Conservation (phyloP, 768 basidiomycete species). For the Cyclocybe cylindracea region DNA sequence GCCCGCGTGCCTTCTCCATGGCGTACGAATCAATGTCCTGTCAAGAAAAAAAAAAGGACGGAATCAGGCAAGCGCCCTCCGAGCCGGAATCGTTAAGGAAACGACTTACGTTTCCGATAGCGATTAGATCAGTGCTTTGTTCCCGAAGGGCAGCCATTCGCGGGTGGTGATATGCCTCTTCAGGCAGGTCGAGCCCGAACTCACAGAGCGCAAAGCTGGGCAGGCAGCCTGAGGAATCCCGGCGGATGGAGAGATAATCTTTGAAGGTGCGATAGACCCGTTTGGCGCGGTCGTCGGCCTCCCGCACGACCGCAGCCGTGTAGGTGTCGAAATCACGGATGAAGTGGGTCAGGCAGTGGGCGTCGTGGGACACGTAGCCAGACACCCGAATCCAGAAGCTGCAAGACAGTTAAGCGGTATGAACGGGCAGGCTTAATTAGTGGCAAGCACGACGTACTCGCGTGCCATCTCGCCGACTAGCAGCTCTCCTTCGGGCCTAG, state of each 20-base stretch:
- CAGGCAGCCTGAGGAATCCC: conserved; percentile 40
- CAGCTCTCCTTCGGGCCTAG: conserved; percentile 38
- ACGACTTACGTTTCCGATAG: conserved; percentile 34
- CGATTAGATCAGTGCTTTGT: conserved; percentile 34
- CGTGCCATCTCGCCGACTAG: conserved; percentile 37
- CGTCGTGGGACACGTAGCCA: conserved; percentile 11
- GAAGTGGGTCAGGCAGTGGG: conserved; percentile 23
- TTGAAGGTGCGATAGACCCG: conserved; percentile 35
- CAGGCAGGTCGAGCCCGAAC: conserved; percentile 38
- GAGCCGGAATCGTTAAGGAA: not conserved
- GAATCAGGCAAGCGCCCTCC: not conserved
- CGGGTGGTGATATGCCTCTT: conserved; percentile 42
- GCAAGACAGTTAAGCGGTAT: not conserved
- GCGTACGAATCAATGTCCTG: conserved; percentile 30
- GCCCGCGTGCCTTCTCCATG: conserved; percentile 31
- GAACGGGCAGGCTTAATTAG: conserved; percentile 4
- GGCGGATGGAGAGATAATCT: conserved; percentile 41
- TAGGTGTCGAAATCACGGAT: conserved; percentile 18
- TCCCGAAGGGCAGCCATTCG: conserved; percentile 30
- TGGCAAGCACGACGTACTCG: conserved; percentile 29
- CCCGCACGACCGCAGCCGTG: conserved; percentile 37
- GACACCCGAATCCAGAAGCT: conserved; percentile 30
- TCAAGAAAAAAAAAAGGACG: not conserved
- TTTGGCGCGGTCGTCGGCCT: conserved; percentile 41
- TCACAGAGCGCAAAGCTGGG: conserved; percentile 42